Percentiles rank a stretch among this genome's conserved stretches.
Evolutionary conservation across 805 yeast genomes (phyloP).

Genomic region (Ogataea henricii): DNA sequence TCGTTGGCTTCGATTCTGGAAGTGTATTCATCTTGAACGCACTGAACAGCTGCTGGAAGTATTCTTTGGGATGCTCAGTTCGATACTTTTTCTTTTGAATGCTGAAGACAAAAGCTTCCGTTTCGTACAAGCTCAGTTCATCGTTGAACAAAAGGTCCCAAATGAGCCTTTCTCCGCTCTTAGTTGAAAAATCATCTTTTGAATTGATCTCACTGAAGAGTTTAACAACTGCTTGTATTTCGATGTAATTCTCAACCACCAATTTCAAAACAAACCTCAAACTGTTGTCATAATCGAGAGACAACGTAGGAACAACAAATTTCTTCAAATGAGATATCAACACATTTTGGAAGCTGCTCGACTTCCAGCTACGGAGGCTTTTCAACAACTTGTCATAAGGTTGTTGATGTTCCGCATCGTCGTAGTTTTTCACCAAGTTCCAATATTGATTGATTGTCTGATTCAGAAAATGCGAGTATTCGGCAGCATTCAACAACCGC

Average conservation of each 20-base stretch:
- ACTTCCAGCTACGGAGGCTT: constrained; percentile 43
- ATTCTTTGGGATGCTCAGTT: constrained; percentile 17
- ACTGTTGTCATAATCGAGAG: constrained; percentile 38
- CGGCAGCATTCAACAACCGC: constrained; percentile 34
- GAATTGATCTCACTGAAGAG: constrained; percentile 23
- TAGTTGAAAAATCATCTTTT: constrained; percentile 22
- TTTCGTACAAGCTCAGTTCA: constrained; percentile 18
- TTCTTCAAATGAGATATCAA: constrained; percentile 29
- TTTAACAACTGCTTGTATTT: constrained; percentile 37
- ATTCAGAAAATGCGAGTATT: constrained; percentile 30
- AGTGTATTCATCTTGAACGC: constrained; percentile 12
- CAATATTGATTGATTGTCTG: constrained; percentile 30
- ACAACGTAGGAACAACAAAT: constrained; percentile 32
- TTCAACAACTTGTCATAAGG: constrained; percentile 22
- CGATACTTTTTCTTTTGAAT: constrained; percentile 21
- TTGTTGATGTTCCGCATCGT: constrained; percentile 10
- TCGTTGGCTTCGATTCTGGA: constrained; percentile 8
- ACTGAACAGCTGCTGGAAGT: constrained; percentile 19
- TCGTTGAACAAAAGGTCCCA: constrained; percentile 31
- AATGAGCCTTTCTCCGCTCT: constrained; percentile 20
- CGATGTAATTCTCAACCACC: constrained; percentile 39
- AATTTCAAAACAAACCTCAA: constrained; percentile 40
- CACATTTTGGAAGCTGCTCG: constrained; percentile 29
- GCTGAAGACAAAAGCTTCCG: constrained; percentile 20
- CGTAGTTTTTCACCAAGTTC: constrained; percentile 27